Evolutionary conservation across 768 basidiomycete species (phyloP).

Genomic region (Xerocomellus amylosporus): DNA sequence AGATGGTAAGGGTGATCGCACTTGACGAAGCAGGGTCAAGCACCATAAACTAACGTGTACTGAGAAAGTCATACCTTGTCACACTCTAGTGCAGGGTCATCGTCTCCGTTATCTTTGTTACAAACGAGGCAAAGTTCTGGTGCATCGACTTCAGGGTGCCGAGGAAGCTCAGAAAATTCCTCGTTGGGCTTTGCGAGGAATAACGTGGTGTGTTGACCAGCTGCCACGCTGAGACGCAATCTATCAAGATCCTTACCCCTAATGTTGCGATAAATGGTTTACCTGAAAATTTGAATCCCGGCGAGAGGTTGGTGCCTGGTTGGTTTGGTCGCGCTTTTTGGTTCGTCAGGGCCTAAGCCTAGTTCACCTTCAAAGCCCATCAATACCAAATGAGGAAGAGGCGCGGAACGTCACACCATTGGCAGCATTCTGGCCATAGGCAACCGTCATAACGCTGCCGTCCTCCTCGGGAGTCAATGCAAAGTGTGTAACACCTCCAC

Average conservation of each 20-base stretch:
- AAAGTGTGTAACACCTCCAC: constrained; percentile 91
- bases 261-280: constrained; percentile 43
- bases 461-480: constrained; percentile 74
- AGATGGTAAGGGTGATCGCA: constrained; percentile 90
- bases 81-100: constrained; percentile 77
- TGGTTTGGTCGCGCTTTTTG: constrained; percentile 86
- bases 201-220: constrained; percentile 82
- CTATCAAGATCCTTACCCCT: not conserved
- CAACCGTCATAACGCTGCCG: constrained; percentile 74
- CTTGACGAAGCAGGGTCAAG: constrained; percentile 37
- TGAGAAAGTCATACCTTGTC: constrained; percentile 62
- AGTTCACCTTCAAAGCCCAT: constrained; percentile 58
- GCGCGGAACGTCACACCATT: constrained; percentile 48
- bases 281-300: constrained; percentile 72
- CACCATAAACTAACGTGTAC: not conserved
- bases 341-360: constrained; percentile 73
- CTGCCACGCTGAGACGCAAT: constrained; percentile 57
- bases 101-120: constrained; percentile 64
- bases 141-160: constrained; percentile 77
- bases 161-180: constrained; percentile 70
- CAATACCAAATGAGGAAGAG: not conserved
- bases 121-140: constrained; percentile 73
- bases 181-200: constrained; percentile 77
- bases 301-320: constrained; percentile 63
- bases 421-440: constrained; percentile 84